phyloP scores from a whole-genome alignment of 495 filamentous ascomycete genomes.

The Tuber umbilicatum region DNA sequence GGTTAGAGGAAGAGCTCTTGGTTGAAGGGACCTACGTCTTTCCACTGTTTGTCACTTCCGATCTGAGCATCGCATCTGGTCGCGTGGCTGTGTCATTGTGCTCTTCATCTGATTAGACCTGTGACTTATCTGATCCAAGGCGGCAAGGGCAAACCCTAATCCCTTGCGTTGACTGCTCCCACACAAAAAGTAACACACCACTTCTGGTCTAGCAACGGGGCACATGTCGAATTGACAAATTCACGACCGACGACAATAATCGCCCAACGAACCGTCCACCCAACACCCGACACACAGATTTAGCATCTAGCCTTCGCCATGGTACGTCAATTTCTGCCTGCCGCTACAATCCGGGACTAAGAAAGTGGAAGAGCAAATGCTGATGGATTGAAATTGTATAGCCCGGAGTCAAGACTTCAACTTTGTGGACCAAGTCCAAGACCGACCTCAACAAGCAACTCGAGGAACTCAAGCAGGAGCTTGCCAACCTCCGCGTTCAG shows the following conservation, averaged over 20 bases:
- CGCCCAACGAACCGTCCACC: conserved; percentile 40
- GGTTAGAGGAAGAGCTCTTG: background rate
- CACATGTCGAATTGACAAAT: conserved; percentile 22
- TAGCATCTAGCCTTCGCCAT: conserved; percentile 43
- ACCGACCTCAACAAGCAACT: conserved; percentile 91
- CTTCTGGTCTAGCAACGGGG: background rate
- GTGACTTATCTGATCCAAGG: background rate
- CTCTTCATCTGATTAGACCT: background rate
- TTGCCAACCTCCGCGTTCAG: conserved; percentile 86
- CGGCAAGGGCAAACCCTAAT: conserved; percentile 1
- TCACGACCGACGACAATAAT: conserved; percentile 42
- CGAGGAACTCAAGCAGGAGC: conserved; percentile 86
- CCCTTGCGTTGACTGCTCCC: background rate
- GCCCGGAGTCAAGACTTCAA: conserved; percentile 71
- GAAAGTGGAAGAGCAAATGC: conserved; percentile 25
- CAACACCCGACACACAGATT: conserved; percentile 3
- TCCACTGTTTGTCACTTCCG: background rate
- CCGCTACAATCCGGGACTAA: conserved; percentile 10
- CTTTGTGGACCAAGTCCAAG: conserved; percentile 98
- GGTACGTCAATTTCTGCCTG: conserved; percentile 45
- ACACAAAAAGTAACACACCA: background rate
- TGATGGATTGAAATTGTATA: conserved; percentile 20
- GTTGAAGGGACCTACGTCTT: background rate
- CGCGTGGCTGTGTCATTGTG: background rate
- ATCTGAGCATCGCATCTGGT: background rate